phyloP scores from a whole-genome alignment of 192 early-diverging fungal species.

The Coemansia sp. region DNA sequence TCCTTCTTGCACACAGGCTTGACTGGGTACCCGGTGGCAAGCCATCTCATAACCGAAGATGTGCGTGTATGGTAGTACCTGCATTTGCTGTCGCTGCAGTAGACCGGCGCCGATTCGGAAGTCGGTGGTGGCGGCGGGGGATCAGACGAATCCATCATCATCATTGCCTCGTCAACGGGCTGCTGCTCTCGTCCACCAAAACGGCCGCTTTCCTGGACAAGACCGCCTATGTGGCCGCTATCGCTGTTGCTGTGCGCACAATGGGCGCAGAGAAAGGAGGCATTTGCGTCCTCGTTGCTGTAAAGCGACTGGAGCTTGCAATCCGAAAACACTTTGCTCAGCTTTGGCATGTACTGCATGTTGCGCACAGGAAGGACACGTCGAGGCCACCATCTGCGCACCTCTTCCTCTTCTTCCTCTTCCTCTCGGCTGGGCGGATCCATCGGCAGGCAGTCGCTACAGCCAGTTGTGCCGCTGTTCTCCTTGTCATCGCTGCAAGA shows the following conservation, averaged over 20 bases:
- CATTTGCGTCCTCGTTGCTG: neutral
- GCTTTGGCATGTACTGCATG: constrained; percentile 54
- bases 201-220: neutral
- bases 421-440: neutral
- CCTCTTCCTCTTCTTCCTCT: constrained; percentile 5
- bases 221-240: neutral
- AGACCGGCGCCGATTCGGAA: neutral
- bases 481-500: constrained; percentile 6
- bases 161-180: constrained; percentile 18
- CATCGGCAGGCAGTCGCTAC: neutral
- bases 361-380: constrained; percentile 41
- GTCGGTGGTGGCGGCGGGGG: neutral
- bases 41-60: constrained; percentile 3
- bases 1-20: neutral
- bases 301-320: neutral
- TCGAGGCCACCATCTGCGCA: constrained; percentile 44
- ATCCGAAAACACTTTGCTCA: constrained; percentile 21
- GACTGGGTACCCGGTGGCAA: constrained; percentile 6
- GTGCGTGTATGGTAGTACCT: constrained; percentile 4
- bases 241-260: neutral
- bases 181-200: neutral
- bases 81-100: constrained; percentile 18
- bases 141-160: neutral
- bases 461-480: neutral
- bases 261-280: constrained; percentile 7